phyloP scores from a whole-genome alignment of 2,329 filamentous ascomycete species.

The Colletotrichum sojae region DNA sequence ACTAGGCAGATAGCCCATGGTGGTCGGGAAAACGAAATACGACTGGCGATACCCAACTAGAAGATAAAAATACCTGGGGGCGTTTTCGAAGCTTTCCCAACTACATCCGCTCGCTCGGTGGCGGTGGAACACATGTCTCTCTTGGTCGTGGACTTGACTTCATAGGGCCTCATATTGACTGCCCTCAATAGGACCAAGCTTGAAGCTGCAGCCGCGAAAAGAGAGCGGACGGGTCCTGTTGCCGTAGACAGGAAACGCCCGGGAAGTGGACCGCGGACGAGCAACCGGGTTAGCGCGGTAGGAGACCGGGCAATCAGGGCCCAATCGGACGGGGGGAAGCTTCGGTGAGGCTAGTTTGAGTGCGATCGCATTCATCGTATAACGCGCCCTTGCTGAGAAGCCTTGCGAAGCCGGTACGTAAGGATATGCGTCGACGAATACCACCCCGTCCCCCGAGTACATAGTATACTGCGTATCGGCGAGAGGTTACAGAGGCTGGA shows the following conservation, averaged over 20 bases:
- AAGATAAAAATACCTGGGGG: constrained; percentile 19
- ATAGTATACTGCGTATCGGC: constrained; percentile 10
- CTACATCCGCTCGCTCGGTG: constrained; percentile 8
- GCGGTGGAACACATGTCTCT: constrained; percentile 8
- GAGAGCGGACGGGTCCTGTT: not conserved
- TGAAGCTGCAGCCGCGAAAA: not conserved
- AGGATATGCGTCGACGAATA: constrained; percentile 22
- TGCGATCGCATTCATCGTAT: constrained; percentile 23
- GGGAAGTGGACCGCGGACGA: not conserved
- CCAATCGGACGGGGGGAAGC: constrained; percentile 13
- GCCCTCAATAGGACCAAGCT: constrained; percentile 4
- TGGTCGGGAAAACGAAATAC: constrained; percentile 37
- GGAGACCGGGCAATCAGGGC: not conserved
- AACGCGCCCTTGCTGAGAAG: constrained; percentile 11
- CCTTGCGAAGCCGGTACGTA: constrained; percentile 29
- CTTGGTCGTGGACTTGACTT: constrained; percentile 10
- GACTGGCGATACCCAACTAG: constrained; percentile 9
- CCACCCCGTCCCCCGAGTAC: not conserved
- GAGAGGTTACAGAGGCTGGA: not conserved
- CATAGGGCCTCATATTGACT: constrained; percentile 4
- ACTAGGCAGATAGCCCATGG: not conserved
- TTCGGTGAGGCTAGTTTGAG: not conserved
- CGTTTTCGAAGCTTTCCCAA: constrained; percentile 12
- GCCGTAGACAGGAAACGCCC: not conserved
- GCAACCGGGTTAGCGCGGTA: constrained; percentile 8